These are phyloP conservation scores for Phytopythium sindhum DNA, from an alignment of 352 stramenopile species.

Conservation along the genomic window DNA sequence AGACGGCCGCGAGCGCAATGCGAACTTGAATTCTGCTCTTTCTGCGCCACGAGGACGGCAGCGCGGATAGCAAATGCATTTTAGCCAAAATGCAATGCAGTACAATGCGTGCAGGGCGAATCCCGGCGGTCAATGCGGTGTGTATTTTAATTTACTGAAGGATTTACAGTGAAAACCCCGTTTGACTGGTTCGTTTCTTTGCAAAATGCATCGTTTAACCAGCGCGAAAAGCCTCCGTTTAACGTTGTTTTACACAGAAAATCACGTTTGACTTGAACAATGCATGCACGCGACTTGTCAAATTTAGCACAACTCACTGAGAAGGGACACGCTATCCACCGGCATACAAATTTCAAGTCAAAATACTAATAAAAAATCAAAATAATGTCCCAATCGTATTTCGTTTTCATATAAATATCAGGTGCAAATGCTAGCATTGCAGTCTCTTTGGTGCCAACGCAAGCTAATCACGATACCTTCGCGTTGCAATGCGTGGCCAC, in stretches of 20 bases:
- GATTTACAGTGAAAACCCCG: no score
- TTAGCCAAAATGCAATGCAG: not conserved
- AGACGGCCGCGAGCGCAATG: no score
- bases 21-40: not conserved
- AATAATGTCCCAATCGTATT: no score
- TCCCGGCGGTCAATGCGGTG: not conserved
- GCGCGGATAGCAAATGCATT: not conserved
- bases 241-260: no score
- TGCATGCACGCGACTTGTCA: not conserved
- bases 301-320: not conserved
- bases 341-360: not conserved
- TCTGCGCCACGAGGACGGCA: not conserved
- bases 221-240: no score
- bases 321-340: not conserved
- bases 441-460: no score
- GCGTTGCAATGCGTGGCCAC: not conserved
- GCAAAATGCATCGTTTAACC: not conserved
- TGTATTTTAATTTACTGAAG: not conserved
- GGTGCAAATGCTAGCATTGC: no score
- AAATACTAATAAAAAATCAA: not conserved
- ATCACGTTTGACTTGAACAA: not conserved
- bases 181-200: not conserved
- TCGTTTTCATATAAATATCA: no score
- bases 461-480: not conserved
- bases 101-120: not conserved